A percentile compares a stretch with the other conserved stretches of the same genome.
phyloP scores from a whole-genome alignment of 1,284 basidiomycete species.

The Apiotrichum sp. region DNA sequence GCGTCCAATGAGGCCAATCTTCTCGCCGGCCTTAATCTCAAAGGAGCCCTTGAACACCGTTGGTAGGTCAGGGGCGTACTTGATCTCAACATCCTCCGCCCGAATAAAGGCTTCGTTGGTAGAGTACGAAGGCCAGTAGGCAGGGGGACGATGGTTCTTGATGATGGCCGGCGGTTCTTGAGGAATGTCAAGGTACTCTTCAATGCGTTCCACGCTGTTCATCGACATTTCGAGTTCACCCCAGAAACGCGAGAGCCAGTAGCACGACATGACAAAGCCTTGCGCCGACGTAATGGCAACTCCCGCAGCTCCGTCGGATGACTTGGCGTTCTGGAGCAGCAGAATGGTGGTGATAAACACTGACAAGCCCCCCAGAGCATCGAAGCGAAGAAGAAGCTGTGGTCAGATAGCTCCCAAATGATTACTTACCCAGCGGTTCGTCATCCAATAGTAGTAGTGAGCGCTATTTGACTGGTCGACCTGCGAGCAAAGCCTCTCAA shows the following conservation, averaged over 20 bases:
- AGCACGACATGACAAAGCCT: slow-evolving; percentile 41
- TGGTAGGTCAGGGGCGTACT: slow-evolving; percentile 77
- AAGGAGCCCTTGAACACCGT: slow-evolving; percentile 74
- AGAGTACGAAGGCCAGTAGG: slow-evolving; percentile 70
- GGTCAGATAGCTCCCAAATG: background rate
- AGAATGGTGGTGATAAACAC: slow-evolving; percentile 70
- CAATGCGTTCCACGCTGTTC: slow-evolving; percentile 76
- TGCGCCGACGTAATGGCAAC: slow-evolving; percentile 66
- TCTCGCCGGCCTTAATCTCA: slow-evolving; percentile 64
- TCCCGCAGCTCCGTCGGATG: slow-evolving; percentile 69
- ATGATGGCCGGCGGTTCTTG: slow-evolving; percentile 73
- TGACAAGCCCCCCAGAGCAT: slow-evolving; percentile 67
- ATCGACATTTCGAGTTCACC: slow-evolving; percentile 52
- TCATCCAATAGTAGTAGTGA: slow-evolving; percentile 45
- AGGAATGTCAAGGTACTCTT: slow-evolving; percentile 81
- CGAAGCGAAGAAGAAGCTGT: slow-evolving; percentile 59
- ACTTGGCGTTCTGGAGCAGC: slow-evolving; percentile 58
- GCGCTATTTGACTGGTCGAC: slow-evolving; percentile 59
- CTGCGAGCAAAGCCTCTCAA: slow-evolving; percentile 61
- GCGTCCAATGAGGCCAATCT: slow-evolving; percentile 56
- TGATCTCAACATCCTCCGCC: slow-evolving; percentile 68
- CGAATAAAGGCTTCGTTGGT: slow-evolving; percentile 48
- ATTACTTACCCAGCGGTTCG: slow-evolving; percentile 5
- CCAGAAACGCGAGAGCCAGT: slow-evolving; percentile 47
- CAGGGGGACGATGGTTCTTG: slow-evolving; percentile 62